phyloP scores from a whole-genome alignment of 768 basidiomycete genomes.

The Cantharellus anzutake region DNA sequence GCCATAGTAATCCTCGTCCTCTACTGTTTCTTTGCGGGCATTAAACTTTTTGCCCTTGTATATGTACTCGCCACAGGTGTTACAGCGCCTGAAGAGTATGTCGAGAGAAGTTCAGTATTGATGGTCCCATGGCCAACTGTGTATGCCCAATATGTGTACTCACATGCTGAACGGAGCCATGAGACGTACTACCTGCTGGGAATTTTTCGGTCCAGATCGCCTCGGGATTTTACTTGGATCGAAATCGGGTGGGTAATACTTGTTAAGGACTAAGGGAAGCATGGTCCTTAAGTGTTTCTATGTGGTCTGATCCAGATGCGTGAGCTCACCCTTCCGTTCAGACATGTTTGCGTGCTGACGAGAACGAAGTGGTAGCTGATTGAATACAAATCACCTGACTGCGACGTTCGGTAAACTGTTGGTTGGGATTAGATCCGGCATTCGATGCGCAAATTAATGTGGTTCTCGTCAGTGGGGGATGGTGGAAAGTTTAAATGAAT shows the following conservation, averaged over 20 bases:
- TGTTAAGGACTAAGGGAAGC: constrained; percentile 58
- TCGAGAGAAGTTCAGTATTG: neutral
- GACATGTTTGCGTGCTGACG: constrained; percentile 33
- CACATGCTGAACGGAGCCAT: constrained; percentile 99
- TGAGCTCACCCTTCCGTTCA: constrained; percentile 51
- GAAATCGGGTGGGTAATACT: constrained; percentile 95
- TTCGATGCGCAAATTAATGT: no score
- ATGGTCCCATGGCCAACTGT: neutral
- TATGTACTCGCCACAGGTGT: constrained; percentile 95
- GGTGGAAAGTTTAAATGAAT: no score
- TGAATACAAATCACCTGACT: no score
- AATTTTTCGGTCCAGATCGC: constrained; percentile 77
- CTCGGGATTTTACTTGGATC: constrained; percentile 93
- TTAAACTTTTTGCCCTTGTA: constrained; percentile 99
- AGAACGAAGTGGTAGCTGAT: neutral
- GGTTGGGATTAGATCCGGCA: no score
- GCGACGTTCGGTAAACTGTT: no score
- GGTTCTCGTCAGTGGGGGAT: no score
- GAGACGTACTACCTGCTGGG: constrained; percentile 91
- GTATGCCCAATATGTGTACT: constrained; percentile 12
- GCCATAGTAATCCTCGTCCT: constrained; percentile 92
- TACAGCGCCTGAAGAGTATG: constrained; percentile 47
- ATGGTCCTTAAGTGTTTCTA: neutral
- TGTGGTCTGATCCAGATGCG: neutral
- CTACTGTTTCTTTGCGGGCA: constrained; percentile 93